Percentiles rank a stretch among this genome's conserved stretches.
Conservation (phyloP, 2,329 filamentous ascomycete species). For the Aspergillus sp. region DNA sequence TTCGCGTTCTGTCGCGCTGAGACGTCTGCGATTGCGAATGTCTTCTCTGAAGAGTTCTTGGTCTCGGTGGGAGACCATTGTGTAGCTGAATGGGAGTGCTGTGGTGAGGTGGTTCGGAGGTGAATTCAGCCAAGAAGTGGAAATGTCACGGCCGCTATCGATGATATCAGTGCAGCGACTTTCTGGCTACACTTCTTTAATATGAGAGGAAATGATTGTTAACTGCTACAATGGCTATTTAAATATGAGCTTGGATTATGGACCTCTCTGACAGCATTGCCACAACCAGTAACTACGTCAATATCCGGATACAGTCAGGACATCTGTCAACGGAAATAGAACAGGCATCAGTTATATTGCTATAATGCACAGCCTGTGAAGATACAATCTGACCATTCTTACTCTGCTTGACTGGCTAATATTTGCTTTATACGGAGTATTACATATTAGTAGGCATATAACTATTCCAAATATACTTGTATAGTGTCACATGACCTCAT, state of each 20-base stretch:
- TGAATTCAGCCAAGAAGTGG: conserved; percentile 1
- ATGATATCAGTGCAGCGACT: background rate
- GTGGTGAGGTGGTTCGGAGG: background rate
- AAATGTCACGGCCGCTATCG: conserved; percentile 1
- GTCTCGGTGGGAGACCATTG: conserved; percentile 29
- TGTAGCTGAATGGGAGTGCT: conserved; percentile 3
- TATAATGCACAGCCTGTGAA: no score
- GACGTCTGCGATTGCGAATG: conserved; percentile 33
- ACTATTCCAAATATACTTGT: no score
- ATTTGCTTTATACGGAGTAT: no score
- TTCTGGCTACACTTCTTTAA: no score
- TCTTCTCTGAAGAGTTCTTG: conserved; percentile 33
- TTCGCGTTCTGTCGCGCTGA: conserved; percentile 45
- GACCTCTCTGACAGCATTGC: background rate
- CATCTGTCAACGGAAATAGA: background rate
- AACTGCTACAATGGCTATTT: no score
- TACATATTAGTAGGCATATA: no score
- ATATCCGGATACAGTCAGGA: background rate
- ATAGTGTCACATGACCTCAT: no score
- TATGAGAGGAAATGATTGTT: background rate
- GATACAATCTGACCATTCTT: no score
- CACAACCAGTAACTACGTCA: background rate
- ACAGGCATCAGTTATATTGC: background rate
- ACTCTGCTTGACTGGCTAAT: no score
- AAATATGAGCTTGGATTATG: no score